Conservation (phyloP, 441 rosid genomes). For the Syzygium malaccense region DNA sequence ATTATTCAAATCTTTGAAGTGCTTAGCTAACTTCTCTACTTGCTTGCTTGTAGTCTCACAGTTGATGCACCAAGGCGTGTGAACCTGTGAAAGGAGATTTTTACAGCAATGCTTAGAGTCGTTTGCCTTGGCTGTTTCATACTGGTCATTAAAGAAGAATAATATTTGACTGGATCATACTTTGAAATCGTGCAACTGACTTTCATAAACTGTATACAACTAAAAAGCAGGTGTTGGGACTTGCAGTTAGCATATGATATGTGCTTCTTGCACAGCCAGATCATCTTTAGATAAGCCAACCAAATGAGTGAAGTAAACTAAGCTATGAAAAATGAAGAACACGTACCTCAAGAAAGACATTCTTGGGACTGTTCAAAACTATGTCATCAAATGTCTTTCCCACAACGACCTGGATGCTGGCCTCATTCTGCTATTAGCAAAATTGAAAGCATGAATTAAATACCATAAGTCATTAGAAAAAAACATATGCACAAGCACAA, state of each 20-base stretch:
- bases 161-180: neutral
- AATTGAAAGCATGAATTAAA: neutral
- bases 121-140: neutral
- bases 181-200: neutral
- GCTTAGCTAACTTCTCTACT: conserved; percentile 78
- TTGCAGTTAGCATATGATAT: neutral
- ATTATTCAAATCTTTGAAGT: conserved; percentile 62
- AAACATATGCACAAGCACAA: neutral
- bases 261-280: neutral
- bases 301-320: neutral
- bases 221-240: neutral
- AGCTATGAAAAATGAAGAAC: neutral
- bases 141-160: neutral
- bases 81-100: conserved; percentile 34
- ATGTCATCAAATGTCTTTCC: conserved; percentile 76
- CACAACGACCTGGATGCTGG: conserved; percentile 44
- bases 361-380: conserved; percentile 58
- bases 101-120: neutral
- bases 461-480: neutral
- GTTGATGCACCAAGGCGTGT: conserved; percentile 80
- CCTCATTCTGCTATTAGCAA: conserved; percentile 45
- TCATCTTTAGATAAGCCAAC: neutral
- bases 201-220: neutral
- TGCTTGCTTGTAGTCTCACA: conserved; percentile 75
- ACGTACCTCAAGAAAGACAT: conserved; percentile 79